Evolutionary conservation across 2,329 filamentous ascomycete species (phyloP), one percentile per base, ranked within the genome.

Genomic region (Colletotrichum sp.): DNA sequence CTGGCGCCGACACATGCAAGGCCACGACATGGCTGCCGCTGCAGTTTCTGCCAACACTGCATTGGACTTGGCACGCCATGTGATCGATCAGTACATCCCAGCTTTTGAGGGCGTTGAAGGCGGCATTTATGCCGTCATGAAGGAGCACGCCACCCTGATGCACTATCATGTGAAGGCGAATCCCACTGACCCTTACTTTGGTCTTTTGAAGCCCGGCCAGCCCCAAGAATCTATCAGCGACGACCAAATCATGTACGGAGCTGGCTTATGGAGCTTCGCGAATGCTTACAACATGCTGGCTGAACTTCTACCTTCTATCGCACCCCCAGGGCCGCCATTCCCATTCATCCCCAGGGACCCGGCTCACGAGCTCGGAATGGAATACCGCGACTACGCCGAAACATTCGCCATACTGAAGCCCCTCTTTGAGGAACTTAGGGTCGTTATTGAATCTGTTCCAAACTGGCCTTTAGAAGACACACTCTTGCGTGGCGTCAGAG

Each of bases 41-140:
- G 82, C 84, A n/a, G 71, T 86, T 24, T 80, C 83, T 0, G 84
- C 84, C 10, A 83, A 86, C 58, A 84, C 84, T 4, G 83, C 82
- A 13, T 79, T 85, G 18, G 79, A 81, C 13, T 78, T 87, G 2
- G 83, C 82, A 2, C 79, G 82, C 4, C 77, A 79, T 32, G 69
- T 85, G 58, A 84, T 82, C 38, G 80, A 83, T 1, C 80, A 84
- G 1, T 78, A 83, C 1, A 8, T 70, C 1, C 82, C 82, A 2
- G 36, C 21, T 24, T 48, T 65, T 21, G 34, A 65, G 15, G 34
- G n/a, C 10, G 12, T 6, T 18, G 63, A 65, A 28, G 32, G 34
- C 24, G 63, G 32, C 21, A 16, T 65, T 24, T 65, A 48, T 36
- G 21, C 18, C n/a, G 34, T 18, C 34, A 10, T 48, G 63, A 65